Evolutionary conservation across 495 filamentous ascomycete genomes (phyloP).

Genomic region (Acidomyces sp.): DNA sequence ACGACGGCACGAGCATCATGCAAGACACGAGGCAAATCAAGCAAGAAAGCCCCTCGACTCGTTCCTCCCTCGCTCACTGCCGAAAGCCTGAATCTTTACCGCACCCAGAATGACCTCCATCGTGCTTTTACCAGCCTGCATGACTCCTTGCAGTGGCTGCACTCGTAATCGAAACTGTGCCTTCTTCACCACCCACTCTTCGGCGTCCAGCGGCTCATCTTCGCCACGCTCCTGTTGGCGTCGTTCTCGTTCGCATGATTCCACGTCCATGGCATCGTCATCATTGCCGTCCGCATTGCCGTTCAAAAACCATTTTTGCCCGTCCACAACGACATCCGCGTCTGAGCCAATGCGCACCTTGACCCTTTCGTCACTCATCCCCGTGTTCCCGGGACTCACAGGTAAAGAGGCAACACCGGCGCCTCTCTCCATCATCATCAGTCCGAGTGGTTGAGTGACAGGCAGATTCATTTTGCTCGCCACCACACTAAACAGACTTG

Average conservation of each 20-base stretch:
- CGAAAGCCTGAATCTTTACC: slow-evolving; percentile 70
- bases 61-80: slow-evolving; percentile 56
- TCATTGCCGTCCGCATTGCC: slow-evolving; percentile 27
- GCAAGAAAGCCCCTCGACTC: slow-evolving; percentile 50
- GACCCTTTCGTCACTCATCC: slow-evolving; percentile 56
- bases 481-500: slow-evolving; percentile 62
- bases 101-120: slow-evolving; percentile 57
- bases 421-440: slow-evolving; percentile 47
- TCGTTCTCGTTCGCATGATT: background rate
- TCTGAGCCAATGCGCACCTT: slow-evolving; percentile 53
- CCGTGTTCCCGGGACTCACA: slow-evolving; percentile 55
- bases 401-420: slow-evolving; percentile 40
- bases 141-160: slow-evolving; percentile 27
- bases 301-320: slow-evolving; percentile 19
- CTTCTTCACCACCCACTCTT: slow-evolving; percentile 58
- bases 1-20: too few species aligned
- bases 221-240: slow-evolving; percentile 9
- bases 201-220: slow-evolving; percentile 16
- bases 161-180: slow-evolving; percentile 76
- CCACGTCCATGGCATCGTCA: slow-evolving; percentile 11
- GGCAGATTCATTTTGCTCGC: slow-evolving; percentile 67
- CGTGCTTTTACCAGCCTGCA: slow-evolving; percentile 32
- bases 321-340: slow-evolving; percentile 62
- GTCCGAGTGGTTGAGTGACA: slow-evolving; percentile 50
- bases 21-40: background rate